Base-by-base conservation (phyloP, 257 asterid species). In the Agastache rugosa region DNA sequence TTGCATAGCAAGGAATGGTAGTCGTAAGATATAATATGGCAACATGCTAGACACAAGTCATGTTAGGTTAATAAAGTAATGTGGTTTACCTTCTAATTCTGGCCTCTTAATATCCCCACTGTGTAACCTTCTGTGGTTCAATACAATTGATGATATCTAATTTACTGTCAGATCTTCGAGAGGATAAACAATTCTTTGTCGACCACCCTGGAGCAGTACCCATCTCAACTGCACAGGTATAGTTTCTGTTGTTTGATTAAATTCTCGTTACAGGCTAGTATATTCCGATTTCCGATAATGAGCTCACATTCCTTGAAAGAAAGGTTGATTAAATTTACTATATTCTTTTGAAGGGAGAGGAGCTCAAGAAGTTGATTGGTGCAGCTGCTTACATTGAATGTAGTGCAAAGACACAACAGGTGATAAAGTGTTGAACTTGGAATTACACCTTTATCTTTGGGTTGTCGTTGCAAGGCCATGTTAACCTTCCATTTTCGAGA, bases 351-450 rank as follows among this genome's bases (percentile, higher is more conserved):
- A 80, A 93, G 97, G 98, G 97, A 22, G 97, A 87, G 76, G 96
- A 91, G 87, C 91, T 93, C 63, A 91, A 72, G 86, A 91, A 87
- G 83, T 41, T 80, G 82, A 91, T 89, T 76, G 93, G 93, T 20
- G 97, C 96, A 42, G 72, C 87, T 55, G 87, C 93, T 50, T 93
- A 89, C 79, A 75, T 93, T 25, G 98, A 93, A 79, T 93, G 98
- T 41, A 91, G 96, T 74, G 89, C 96, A 47, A 90, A 90, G 73
- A 86, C 93, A 1, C 96, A 90, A 75, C 93, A 87, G 93, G 96
- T 88, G n/a, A 51, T 51, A 11, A 54, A 54, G 8, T 15, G 34
- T 55, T 63, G 55, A 39, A 64, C 63, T 79, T 65, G 51, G 12
- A 71, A 22, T 5, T 35, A 64, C 76, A 55, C 8, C 50, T 69